Conservation (phyloP, 441 rosid genomes). For the Adansonia gregorii region DNA sequence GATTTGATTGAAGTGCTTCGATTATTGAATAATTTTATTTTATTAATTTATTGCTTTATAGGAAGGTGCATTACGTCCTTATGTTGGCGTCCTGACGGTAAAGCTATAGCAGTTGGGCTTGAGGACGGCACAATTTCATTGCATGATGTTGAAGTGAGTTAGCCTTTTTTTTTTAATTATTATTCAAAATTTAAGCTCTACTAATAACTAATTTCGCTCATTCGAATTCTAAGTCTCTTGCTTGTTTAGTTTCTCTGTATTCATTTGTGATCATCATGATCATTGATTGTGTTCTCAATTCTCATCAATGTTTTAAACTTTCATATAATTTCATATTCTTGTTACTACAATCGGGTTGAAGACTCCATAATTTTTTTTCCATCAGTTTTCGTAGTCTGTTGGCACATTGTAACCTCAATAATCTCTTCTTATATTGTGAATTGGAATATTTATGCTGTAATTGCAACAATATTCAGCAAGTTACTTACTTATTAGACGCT, state of each 20-base stretch:
- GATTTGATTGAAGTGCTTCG: not conserved
- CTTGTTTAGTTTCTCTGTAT: not conserved
- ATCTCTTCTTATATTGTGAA: not conserved
- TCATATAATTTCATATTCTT: not conserved
- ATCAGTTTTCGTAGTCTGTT: not conserved
- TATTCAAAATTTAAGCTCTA: not conserved
- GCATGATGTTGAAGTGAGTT: slow-evolving; percentile 84
- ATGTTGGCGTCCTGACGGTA: slow-evolving; percentile 94
- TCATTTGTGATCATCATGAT: not conserved
- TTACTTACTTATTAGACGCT: not conserved
- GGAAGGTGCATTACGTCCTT: slow-evolving; percentile 74
- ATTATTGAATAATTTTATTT: slow-evolving; percentile 7
- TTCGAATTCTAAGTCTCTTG: not conserved
- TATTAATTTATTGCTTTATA: slow-evolving; percentile 32
- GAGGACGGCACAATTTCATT: slow-evolving; percentile 80
- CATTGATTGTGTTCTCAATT: not conserved
- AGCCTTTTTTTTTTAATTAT: not conserved
- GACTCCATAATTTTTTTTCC: not conserved
- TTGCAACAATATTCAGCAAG: not conserved
- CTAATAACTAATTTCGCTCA: not conserved
- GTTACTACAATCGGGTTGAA: not conserved
- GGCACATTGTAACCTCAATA: not conserved
- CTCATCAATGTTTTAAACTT: not conserved
- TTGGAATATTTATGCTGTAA: not conserved
- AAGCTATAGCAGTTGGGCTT: slow-evolving; percentile 77